These are phyloP conservation scores for Magnusiomyces clavatus DNA, from an alignment of 1,139 yeast species.

Conservation along the genomic window DNA sequence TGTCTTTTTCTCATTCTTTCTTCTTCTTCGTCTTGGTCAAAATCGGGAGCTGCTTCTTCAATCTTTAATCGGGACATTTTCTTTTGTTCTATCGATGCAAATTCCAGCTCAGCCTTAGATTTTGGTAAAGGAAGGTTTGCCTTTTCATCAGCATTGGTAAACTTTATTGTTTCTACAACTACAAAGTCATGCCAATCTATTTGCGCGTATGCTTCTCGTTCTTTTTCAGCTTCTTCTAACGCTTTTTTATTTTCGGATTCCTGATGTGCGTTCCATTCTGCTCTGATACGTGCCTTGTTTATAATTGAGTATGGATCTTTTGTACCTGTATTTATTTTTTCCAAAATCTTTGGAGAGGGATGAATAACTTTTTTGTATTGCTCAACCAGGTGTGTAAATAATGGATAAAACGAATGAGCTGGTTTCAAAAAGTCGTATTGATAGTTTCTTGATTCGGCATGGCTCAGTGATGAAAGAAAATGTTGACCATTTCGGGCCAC, in stretches of 20 bases:
- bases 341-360: conserved; percentile 19
- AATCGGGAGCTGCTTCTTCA: conserved; percentile 38
- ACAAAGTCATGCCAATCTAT: conserved; percentile 86
- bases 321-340: conserved; percentile 20
- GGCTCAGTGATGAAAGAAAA: conserved; percentile 37
- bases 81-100: conserved; percentile 51
- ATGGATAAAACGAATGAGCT: conserved; percentile 51
- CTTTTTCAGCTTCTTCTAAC: conserved; percentile 33
- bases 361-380: conserved; percentile 47
- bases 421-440: conserved; percentile 65
- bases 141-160: conserved; percentile 58
- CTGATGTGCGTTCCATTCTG: conserved; percentile 44
- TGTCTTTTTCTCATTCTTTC: conserved; percentile 2
- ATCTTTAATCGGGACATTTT: conserved; percentile 25
- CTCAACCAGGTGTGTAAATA: conserved; percentile 44
- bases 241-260: conserved; percentile 30
- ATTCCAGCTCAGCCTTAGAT: conserved; percentile 50
- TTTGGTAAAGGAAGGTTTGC: conserved; percentile 57
- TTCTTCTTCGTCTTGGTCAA: conserved; percentile 19
- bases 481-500: conserved; percentile 49
- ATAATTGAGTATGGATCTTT: conserved; percentile 36
- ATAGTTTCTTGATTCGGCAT: conserved; percentile 37
- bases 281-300: conserved; percentile 47
- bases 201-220: conserved; percentile 54
- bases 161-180: conserved; percentile 60